phyloP scores from a whole-genome alignment of 805 yeast genomes.

The Candida schatavii region DNA sequence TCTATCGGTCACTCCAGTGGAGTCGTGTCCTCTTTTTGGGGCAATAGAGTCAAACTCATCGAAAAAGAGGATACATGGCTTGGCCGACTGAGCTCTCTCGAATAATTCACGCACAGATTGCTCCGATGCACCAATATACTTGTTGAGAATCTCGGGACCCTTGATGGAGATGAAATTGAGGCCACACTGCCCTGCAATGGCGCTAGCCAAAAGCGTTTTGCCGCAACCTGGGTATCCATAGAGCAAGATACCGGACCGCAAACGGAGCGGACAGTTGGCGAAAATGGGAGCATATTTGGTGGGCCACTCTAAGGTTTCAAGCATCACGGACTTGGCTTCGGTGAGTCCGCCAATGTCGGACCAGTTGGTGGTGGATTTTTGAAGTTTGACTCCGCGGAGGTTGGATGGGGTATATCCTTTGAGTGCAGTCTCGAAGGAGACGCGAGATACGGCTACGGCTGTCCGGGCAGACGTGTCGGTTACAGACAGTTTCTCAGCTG shows the following conservation, averaged over 20 bases:
- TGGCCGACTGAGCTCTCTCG: conserved; percentile 91
- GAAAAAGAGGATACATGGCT: conserved; percentile 88
- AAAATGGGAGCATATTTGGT: conserved; percentile 95
- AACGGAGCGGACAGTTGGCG: conserved; percentile 77
- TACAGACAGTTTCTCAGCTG: background rate
- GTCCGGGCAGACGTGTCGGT: background rate
- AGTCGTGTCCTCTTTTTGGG: conserved; percentile 96
- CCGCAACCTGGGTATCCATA: conserved; percentile 99
- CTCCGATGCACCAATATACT: conserved; percentile 96
- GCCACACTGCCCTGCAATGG: conserved; percentile 92
- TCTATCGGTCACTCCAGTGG: conserved; percentile 96
- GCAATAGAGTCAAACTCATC: conserved; percentile 98
- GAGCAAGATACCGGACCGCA: conserved; percentile 84
- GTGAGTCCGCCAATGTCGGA: conserved; percentile 83
- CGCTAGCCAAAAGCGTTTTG: conserved; percentile 87
- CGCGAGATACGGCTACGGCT: conserved; percentile 19
- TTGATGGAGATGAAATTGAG: conserved; percentile 88
- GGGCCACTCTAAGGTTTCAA: conserved; percentile 97
- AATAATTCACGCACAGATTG: conserved; percentile 91
- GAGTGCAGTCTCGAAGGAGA: conserved; percentile 55
- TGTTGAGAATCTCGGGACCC: conserved; percentile 93
- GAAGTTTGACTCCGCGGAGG: conserved; percentile 80
- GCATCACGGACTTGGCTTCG: conserved; percentile 68
- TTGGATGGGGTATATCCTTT: conserved; percentile 75
- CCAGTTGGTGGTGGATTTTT: conserved; percentile 78